Percentiles rank a stretch among this genome's conserved stretches.
Evolutionary conservation across 768 basidiomycete species (phyloP).

Genomic region (Amanita molliuscula): DNA sequence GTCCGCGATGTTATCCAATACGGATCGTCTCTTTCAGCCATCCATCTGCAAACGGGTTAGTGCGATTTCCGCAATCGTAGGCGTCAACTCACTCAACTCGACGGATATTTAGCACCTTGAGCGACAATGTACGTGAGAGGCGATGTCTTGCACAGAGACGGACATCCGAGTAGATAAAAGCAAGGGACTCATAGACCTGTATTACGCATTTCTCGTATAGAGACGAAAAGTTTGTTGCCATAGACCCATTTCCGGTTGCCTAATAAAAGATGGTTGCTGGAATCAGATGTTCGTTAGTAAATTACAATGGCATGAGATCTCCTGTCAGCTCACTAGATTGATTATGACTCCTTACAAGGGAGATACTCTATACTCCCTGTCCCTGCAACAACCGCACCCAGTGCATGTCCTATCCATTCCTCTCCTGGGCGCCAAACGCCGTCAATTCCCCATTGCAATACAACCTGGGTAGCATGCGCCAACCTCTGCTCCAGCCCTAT

Average conservation of each 20-base stretch:
- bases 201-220: conserved; percentile 3
- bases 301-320: too few species aligned
- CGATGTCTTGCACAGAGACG: not conserved
- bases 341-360: conserved; percentile 6
- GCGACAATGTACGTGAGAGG: not conserved
- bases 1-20: conserved; percentile 2
- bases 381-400: conserved; percentile 16
- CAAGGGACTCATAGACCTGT: not conserved
- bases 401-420: conserved; percentile 24
- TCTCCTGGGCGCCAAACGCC: conserved; percentile 16
- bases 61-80: too few species aligned
- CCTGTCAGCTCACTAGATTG: too few species aligned
- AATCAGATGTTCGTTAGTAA: too few species aligned
- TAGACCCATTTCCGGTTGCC: conserved; percentile 1
- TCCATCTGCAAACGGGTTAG: not conserved
- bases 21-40: not conserved
- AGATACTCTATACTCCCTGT: conserved; percentile 8
- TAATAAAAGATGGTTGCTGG: not conserved
- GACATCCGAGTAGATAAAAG: not conserved
- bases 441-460: conserved; percentile 8
- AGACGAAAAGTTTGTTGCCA: not conserved
- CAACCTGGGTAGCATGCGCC: conserved; percentile 3
- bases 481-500: conserved; percentile 10
- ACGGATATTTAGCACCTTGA: conserved; percentile 2
- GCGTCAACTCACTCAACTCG: not conserved